These are phyloP conservation scores for Rubia peregrina DNA, from an alignment of 305 asterid genomes.

Conservation along the genomic window DNA sequence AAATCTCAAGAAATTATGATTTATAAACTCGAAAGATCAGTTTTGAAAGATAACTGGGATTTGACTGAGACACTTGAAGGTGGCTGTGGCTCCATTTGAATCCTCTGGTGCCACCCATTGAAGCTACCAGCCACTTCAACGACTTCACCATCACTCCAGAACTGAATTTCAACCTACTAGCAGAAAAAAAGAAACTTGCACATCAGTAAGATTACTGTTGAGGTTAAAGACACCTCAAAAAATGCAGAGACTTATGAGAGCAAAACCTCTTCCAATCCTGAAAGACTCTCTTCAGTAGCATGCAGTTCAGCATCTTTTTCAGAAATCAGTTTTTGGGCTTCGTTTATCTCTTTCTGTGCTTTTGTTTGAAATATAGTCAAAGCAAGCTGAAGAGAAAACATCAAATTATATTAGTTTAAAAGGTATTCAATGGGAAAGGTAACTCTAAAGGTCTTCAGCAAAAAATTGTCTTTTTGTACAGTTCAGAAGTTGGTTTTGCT, in stretches of 20 bases:
- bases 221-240: background rate
- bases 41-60: slow-evolving; percentile 32
- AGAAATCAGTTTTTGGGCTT: slow-evolving; percentile 51
- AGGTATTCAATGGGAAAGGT: background rate
- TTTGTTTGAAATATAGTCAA: slow-evolving; percentile 56
- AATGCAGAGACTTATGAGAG: slow-evolving; percentile 10
- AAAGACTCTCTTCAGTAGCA: slow-evolving; percentile 63
- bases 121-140: slow-evolving; percentile 92
- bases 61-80: slow-evolving; percentile 33
- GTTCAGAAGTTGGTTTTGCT: background rate
- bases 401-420: slow-evolving; percentile 16
- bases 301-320: slow-evolving; percentile 67
- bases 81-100: slow-evolving; percentile 50
- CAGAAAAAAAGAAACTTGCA: slow-evolving; percentile 16
- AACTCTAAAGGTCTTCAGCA: background rate
- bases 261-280: slow-evolving; percentile 66
- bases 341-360: slow-evolving; percentile 63
- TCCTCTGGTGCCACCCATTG: slow-evolving; percentile 80
- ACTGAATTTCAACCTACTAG: slow-evolving; percentile 68
- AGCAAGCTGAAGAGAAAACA: slow-evolving; percentile 46
- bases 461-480: background rate
- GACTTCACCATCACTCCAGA: slow-evolving; percentile 55
- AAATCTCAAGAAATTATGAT: background rate
- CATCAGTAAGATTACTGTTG: background rate
- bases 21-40: background rate